Evolutionary conservation across 306 rosid species (phyloP), one percentile per base, ranked within the genome.

Genomic region (Malus sylvestris): DNA sequence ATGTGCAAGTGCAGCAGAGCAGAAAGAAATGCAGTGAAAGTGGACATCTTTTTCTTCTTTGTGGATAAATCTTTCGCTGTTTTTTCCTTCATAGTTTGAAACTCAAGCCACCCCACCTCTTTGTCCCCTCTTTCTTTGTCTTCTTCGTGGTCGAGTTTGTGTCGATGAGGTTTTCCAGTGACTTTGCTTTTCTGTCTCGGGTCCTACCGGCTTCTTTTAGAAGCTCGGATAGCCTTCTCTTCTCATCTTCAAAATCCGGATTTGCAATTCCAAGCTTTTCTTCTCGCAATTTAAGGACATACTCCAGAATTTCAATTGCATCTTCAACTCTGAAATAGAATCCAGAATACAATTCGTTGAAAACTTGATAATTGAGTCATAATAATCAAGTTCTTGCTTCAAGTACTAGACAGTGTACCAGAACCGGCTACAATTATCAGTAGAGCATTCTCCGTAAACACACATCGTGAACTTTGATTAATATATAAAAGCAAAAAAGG

Each of bases 141-240:
- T 92, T 92, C 91, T 88, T 96, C 4, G 99, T 87, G 86, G 51
- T 89, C 1, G 99, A 88, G 86, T 53, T 89, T 5, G 96, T 96
- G 78, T 96, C 99, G 23, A 96, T 96, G 49, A 96, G 98, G 78
- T 91, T 96, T 86, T 96, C 97, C 74, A 96, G 87, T 65, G 99
- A 96, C 72, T 96, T 96, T 0, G 99, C 96, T 80, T 96, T 92
- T 72, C 90, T 83, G 87, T 96, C 97, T 55, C 98, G 85, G 52
- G 92, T 96, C 85, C 91, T 91, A 7, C 99, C 99, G 55, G 99
- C 97, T 85, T 96, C 99, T 82, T 96, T 96, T 89, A 96, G 93
- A 23, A 93, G 95, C 86, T 91, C 98, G 3, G 89, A 90, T 27
- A 93, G 77, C 74, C 98, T 83, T 22, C 97, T 88, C 88, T 93